Base-by-base conservation (phyloP, 805 yeast genomes). In the Sporopachydermia lactativora region DNA sequence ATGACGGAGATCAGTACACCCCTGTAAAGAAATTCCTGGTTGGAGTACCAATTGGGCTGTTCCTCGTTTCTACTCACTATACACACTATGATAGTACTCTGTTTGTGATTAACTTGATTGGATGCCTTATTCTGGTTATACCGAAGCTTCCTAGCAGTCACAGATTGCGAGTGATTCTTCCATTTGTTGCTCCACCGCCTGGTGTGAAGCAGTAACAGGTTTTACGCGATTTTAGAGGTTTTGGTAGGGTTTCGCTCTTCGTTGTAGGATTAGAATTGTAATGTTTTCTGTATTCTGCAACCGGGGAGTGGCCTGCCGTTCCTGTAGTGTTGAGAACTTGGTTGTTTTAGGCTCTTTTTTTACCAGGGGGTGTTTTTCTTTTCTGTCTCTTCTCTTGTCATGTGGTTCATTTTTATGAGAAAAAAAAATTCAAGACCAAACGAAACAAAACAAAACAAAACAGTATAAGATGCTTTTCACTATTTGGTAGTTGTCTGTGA, bases 1-100 rank as follows among this genome's bases (percentile, higher is more conserved):
- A 83, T 58, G 77, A 88, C 52, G 98, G 97, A 44, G 96, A 86
- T 55, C 94, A 86, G 59, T 89, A 88, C 58, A 92, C 98, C 0
- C 98, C 98, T 8, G 78, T 95, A 34, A 88, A 92, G 66, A 89
- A 89, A 61, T 89, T 86, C 55, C 66, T 89, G 48, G 73, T 89
- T 64, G 77, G 83, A 39, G 96, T 92, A n/a, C 98, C 98, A 18
- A 82, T 92, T 47, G 77, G 75, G 4, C 67, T 92, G 52, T 89
- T 89, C 52, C 66, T 89, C 49, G 68, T 85, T 24, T 76, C 92
- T 40, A 88, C 96, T 1, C 97, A 89, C 58, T 92, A 88, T 58
- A 74, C 94, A 14, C 78, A 76, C 54, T 89, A 86, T 61, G 89
- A 85, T 56, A 62, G 85, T 47, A 74, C 75, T 48, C 69, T 80